These are phyloP conservation scores for Dryadomyces quercivorus DNA, from an alignment of 2,329 filamentous ascomycete species.

Conservation along the genomic window DNA sequence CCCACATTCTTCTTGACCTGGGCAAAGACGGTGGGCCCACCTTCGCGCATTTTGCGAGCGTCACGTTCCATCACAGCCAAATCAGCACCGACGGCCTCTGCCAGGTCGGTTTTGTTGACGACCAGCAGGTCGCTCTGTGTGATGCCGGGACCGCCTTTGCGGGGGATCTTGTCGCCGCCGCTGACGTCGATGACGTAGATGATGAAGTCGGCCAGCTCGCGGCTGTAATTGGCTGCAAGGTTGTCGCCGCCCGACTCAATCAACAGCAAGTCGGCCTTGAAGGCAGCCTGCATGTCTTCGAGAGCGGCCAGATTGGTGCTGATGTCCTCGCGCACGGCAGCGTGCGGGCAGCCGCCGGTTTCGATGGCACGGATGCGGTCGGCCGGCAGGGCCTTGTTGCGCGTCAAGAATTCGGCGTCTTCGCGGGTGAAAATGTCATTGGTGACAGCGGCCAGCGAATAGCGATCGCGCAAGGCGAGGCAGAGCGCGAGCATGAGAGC, in stretches of 20 bases:
- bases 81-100: conserved; percentile 82
- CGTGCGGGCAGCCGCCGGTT: conserved; percentile 93
- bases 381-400: conserved; percentile 70
- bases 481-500: conserved; percentile 93
- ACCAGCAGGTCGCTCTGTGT: conserved; percentile 89
- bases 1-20: conserved; percentile 90
- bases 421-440: conserved; percentile 99
- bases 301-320: conserved; percentile 85
- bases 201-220: conserved; percentile 93
- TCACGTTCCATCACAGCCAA: conserved; percentile 89
- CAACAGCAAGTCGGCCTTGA: conserved; percentile 72
- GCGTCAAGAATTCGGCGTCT: conserved; percentile 94
- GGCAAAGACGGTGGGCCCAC: conserved; percentile 88
- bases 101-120: conserved; percentile 95
- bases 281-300: conserved; percentile 73
- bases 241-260: conserved; percentile 97
- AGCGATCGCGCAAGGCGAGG: conserved; percentile 64
- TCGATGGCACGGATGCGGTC: conserved; percentile 88
- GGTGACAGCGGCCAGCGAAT: conserved; percentile 87
- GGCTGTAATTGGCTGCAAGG: conserved; percentile 88
- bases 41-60: conserved; percentile 87
- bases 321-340: conserved; percentile 94
- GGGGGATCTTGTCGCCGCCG: conserved; percentile 90
- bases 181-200: conserved; percentile 97
- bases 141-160: conserved; percentile 93